These are phyloP conservation scores for Incumbomyces delicatus DNA, from an alignment of 2,329 filamentous ascomycete species.

Conservation along the genomic window DNA sequence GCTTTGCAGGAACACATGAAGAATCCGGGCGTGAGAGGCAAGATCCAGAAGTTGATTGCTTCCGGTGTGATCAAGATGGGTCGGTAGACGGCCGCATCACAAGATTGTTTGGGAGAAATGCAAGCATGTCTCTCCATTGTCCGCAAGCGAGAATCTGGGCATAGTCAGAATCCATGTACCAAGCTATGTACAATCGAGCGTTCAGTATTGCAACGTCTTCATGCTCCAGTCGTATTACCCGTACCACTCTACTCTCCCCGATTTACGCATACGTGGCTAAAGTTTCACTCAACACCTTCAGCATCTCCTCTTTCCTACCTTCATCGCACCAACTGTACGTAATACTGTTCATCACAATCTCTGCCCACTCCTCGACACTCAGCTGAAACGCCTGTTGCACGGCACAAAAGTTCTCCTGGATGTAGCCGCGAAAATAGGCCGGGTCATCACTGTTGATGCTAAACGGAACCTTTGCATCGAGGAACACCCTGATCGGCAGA, in stretches of 20 bases:
- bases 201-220: too few relatives aligned
- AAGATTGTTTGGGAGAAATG: too few relatives aligned
- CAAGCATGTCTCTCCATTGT: too few relatives aligned
- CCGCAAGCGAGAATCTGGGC: too few relatives aligned
- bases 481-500: constrained; percentile 53
- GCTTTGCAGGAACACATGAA: constrained; percentile 96
- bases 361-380: constrained; percentile 55
- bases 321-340: constrained; percentile 60
- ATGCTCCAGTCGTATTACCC: not conserved
- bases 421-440: constrained; percentile 66
- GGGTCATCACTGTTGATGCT: constrained; percentile 67
- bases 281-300: constrained; percentile 22
- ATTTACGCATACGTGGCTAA: not conserved
- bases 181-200: too few relatives aligned
- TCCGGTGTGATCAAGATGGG: constrained; percentile 84
- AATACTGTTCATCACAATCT: constrained; percentile 52
- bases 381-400: constrained; percentile 63
- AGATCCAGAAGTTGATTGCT: constrained; percentile 90
- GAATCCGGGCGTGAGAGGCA: constrained; percentile 72
- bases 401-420: constrained; percentile 64
- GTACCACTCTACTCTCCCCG: not conserved
- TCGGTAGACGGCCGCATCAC: constrained; percentile 26
- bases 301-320: constrained; percentile 51
- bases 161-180: too few relatives aligned
- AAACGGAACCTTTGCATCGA: constrained; percentile 56